Evolutionary conservation across 2,329 filamentous ascomycete genomes (phyloP), one percentile per base, ranked within the genome.

Genomic region (Pseudopyrenochaeta lycopersici): DNA sequence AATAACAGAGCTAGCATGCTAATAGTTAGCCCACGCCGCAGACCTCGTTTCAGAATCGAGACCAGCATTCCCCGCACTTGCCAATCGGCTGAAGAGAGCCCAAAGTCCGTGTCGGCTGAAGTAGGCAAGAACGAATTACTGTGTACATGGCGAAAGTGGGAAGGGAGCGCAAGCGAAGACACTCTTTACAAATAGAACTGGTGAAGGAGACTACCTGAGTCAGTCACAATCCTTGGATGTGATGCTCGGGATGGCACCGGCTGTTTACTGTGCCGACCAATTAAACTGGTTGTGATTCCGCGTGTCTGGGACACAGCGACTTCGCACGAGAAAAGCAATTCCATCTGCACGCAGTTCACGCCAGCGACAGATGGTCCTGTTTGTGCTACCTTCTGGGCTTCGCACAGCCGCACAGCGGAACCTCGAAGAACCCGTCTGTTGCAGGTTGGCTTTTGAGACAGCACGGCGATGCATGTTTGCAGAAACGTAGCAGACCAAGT

Each of bases 31-130:
- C 15, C 17, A 15, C 17, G 7, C 14, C 17, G 7, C 5, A 29
- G 46, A 30, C 30, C 23, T 47, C 50, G 64, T 67, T 67, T 67
- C 64, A 67, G 64, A 42, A 42, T 42, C 40, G 14, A 42, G 40
- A 30, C 40, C 40, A 42, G 5, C n/a, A 60, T 54, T 62, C 64
- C 60, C 64, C 64, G 60, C 64, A 67, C 56, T 57, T 53, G 54
- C 63, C 60, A 63, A 64, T 57, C 49, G 51, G 53, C 46, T 53
- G 44, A 56, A 52, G 41, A 43, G 41, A 36, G 45, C 17, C 42
- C 43, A 42, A 29, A 40, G 21, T 39, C 33, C 43, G 49, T 31
- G 30, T 38, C 33, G 30, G 31, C 43, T 48, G 29, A 32, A 38
- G 36, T 40, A 41, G 14, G 43, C 43, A 14, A 17, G 20, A 35